These are phyloP conservation scores for Trichoderma simmonsii DNA, from an alignment of 2,329 filamentous ascomycete genomes.

Conservation along the genomic window DNA sequence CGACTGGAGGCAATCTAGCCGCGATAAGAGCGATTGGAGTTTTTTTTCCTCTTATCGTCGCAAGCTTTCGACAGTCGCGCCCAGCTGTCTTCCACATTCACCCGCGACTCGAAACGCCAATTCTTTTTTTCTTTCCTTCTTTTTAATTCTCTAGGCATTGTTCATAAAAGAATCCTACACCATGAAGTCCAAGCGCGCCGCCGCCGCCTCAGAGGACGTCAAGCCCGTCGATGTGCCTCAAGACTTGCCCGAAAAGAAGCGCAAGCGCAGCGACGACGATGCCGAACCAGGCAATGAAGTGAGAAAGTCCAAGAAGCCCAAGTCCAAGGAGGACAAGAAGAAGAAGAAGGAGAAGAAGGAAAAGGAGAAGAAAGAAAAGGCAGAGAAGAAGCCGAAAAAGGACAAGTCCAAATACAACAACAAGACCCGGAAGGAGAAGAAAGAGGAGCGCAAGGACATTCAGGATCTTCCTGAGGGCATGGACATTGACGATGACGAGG, in stretches of 20 bases:
- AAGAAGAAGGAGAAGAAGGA: slow-evolving; percentile 37
- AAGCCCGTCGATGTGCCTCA: slow-evolving; percentile 25
- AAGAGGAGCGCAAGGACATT: slow-evolving; percentile 40
- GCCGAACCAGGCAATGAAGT: slow-evolving; percentile 21
- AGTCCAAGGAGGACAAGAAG: slow-evolving; percentile 37
- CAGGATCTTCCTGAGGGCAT: slow-evolving; percentile 36
- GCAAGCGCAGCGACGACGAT: slow-evolving; percentile 35
- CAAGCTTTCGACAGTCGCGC: neutral
- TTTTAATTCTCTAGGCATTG: neutral
- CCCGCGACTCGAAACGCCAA: neutral
- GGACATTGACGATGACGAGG: slow-evolving; percentile 28
- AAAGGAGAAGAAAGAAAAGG: slow-evolving; percentile 38
- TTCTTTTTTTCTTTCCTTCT: neutral
- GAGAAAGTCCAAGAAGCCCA: slow-evolving; percentile 34
- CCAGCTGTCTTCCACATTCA: neutral
- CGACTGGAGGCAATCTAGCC: neutral
- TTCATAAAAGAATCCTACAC: neutral
- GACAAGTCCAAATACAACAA: slow-evolving; percentile 41
- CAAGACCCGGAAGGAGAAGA: slow-evolving; percentile 40
- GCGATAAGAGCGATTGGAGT: slow-evolving; percentile 16
- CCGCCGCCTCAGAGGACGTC: slow-evolving; percentile 30
- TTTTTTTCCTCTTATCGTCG: neutral
- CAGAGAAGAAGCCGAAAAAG: slow-evolving; percentile 41
- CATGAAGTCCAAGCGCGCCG: slow-evolving; percentile 40
- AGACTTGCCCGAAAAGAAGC: slow-evolving; percentile 35